Conservation (phyloP, 495 filamentous ascomycete genomes). For the Pyrenula aspistea region DNA sequence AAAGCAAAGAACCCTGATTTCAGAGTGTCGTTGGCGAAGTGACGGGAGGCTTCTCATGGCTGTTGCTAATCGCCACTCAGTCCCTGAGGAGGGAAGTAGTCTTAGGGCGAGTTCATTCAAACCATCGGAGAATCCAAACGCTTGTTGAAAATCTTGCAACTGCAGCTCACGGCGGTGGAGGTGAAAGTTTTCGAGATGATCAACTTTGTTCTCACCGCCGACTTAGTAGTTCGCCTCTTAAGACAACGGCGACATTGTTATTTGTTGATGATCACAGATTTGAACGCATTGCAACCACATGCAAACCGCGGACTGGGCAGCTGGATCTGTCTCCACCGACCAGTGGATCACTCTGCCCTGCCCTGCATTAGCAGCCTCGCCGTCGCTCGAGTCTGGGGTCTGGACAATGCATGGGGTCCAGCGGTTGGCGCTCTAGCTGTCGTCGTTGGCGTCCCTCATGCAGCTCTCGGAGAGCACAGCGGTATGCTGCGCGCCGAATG, state of each 20-base stretch:
- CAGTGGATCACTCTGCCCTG: neutral
- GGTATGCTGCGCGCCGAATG: neutral
- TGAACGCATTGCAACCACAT: neutral
- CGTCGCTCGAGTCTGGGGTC: neutral
- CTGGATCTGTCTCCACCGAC: neutral
- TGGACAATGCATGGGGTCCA: no score
- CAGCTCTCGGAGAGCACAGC: neutral
- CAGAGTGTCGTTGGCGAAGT: no score
- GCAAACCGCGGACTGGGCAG: neutral
- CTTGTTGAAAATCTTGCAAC: no score
- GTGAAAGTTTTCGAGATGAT: neutral
- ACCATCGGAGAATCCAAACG: no score
- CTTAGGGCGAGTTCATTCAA: no score
- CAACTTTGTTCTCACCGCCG: no score
- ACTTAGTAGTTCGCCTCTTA: no score
- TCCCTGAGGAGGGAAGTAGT: no score
- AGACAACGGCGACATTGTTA: neutral
- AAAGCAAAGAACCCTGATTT: no score
- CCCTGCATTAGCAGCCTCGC: neutral
- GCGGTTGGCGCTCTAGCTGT: neutral
- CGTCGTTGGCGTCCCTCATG: neutral
- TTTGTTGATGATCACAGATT: neutral
- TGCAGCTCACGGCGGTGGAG: no score
- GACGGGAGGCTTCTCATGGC: no score
- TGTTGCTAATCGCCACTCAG: no score